Percentiles rank a stretch among this genome's conserved stretches.
Conservation (phyloP, 306 rosid genomes). For the Inga oerstediana region DNA sequence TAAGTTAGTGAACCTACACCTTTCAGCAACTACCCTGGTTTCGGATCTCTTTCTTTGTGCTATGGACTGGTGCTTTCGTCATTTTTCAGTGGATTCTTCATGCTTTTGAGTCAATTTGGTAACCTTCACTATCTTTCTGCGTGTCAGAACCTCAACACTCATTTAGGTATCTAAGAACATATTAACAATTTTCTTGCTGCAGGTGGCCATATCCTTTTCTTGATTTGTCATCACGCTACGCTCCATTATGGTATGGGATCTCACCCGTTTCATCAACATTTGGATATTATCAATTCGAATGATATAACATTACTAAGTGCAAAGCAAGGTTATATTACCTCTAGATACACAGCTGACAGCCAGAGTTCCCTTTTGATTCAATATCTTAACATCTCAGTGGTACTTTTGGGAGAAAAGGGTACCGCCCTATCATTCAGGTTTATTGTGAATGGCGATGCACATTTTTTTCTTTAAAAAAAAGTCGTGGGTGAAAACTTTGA, state of each 20-base stretch:
- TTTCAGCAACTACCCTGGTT: constrained; percentile 59
- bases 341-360: neutral
- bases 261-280: constrained; percentile 8
- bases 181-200: constrained; percentile 34
- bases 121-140: constrained; percentile 25
- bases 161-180: constrained; percentile 16
- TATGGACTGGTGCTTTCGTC: constrained; percentile 69
- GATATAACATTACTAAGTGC: neutral
- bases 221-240: constrained; percentile 64
- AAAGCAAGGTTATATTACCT: neutral
- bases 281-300: constrained; percentile 20
- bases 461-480: neutral
- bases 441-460: neutral
- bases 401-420: constrained; percentile 5
- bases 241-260: constrained; percentile 71
- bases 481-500: neutral
- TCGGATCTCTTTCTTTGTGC: constrained; percentile 71
- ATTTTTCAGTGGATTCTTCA: constrained; percentile 71
- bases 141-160: neutral
- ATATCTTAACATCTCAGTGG: neutral
- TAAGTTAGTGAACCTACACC: constrained; percentile 34
- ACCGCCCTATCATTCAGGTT: constrained; percentile 6
- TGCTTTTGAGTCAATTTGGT: constrained; percentile 59
- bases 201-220: constrained; percentile 96
- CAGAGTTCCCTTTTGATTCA: constrained; percentile 5